Base-by-base conservation (phyloP, 164 flowering plant genomes). In the Santalum album region DNA sequence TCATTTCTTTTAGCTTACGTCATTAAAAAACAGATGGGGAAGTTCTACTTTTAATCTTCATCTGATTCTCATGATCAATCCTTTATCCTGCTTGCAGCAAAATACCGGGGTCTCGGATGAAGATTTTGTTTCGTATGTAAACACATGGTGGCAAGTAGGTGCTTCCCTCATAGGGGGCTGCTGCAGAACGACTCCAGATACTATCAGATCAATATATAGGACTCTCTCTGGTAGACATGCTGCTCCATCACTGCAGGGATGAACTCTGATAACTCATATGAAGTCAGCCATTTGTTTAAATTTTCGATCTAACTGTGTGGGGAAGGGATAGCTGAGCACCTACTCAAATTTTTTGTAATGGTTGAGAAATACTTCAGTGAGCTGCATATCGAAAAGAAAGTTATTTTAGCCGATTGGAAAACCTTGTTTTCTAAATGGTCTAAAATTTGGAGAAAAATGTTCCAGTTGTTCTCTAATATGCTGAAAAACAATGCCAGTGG, bases 181-280 rank as follows among this genome's bases (percentile, higher is more conserved):
- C 46, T 43, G 46, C 22, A n/a, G 46, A 43, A 43, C 46, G n/a
- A 43, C 46, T n/a, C 21, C 46, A 43, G 5, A 43, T 5, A 43
- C 46, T 19, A 43, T 43, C 46, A n/a, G 12, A n/a, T 20, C 21
- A 43, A 43, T 43, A n/a, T 19, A 12, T 6, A 43, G 7, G 46
- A 12, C 46, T 5, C 46, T 43, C 46, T 1, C 46, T 21, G 12
- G 12, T 19, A 43, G 46, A 19, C 42, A 38, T 1, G 42, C 14
- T 38, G 42, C 2, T 38, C 42, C 14, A 9, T 38, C 17, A 15
- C 12, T 14, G 12, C 42, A 38, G 16, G 9, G 42, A 38, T 14
- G 16, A 29, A 29, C 9, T 9, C 9, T 4, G 34, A 29, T 29
- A n/a, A n/a, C n/a, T n/a, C n/a, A n/a, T n/a, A n/a, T n/a, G n/a